Evolutionary conservation across 2,329 filamentous ascomycete species (phyloP).

Genomic region (Penicillium brasilianum): DNA sequence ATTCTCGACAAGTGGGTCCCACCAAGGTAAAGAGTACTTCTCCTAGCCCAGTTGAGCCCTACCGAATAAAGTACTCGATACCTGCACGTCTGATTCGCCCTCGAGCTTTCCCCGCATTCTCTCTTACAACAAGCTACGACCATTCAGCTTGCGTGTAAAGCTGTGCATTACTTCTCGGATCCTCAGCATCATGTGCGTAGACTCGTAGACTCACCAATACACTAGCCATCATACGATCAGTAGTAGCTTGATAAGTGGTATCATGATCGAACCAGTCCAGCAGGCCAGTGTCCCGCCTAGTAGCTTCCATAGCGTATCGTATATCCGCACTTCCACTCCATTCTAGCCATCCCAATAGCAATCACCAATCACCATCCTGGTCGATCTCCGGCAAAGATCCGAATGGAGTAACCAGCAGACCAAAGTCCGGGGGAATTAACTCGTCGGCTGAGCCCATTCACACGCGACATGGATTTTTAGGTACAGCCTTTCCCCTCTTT

Average conservation of each 20-base stretch:
- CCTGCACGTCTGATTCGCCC: conserved; percentile 1
- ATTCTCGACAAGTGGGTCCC: neutral
- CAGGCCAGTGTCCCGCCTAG: neutral
- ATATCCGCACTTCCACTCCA: neutral
- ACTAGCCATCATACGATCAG: neutral
- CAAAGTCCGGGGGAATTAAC: neutral
- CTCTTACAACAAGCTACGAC: conserved; percentile 26
- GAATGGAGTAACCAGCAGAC: conserved; percentile 1
- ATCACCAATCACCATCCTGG: neutral
- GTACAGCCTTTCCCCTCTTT: neutral
- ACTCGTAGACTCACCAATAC: neutral
- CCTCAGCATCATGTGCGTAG: neutral
- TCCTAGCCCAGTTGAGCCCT: neutral
- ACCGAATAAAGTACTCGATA: neutral
- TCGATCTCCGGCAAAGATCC: neutral
- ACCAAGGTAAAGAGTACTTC: neutral
- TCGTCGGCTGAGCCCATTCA: neutral
- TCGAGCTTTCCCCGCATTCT: conserved; percentile 34
- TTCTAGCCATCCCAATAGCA: neutral
- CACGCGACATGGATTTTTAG: neutral
- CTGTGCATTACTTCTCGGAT: neutral
- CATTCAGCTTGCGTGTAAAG: neutral
- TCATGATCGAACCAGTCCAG: neutral
- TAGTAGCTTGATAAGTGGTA: neutral
- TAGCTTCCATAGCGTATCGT: neutral